Evolutionary conservation across 2,329 filamentous ascomycete species (phyloP).

Genomic region (Didymellaceae sp.): DNA sequence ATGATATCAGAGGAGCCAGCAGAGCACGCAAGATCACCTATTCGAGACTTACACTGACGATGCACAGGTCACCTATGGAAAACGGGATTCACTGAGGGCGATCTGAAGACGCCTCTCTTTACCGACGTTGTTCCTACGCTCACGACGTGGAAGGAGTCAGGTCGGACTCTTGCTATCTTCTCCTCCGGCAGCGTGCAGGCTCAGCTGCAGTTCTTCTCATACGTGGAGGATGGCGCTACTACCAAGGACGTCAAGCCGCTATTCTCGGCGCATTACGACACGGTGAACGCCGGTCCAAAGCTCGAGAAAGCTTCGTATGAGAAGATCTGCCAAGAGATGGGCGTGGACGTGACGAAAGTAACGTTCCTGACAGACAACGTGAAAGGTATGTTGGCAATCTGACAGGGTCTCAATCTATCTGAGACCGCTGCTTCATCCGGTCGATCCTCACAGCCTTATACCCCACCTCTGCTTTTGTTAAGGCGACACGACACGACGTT

Average conservation of each 20-base stretch:
- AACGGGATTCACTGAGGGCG: conserved; percentile 72
- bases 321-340: conserved; percentile 63
- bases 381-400: conserved; percentile 53
- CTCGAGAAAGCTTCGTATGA: conserved; percentile 70
- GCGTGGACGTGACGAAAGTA: conserved; percentile 54
- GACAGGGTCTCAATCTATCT: conserved; percentile 1
- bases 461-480: conserved; percentile 3
- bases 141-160: conserved; percentile 62
- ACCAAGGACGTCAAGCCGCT: conserved; percentile 52
- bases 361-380: conserved; percentile 85
- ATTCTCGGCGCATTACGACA: conserved; percentile 67
- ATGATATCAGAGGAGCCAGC: conserved; percentile 16
- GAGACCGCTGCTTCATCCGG: conserved; percentile 19
- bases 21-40: conserved; percentile 8
- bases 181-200: conserved; percentile 81
- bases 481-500: conserved; percentile 1
- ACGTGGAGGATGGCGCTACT: conserved; percentile 52
- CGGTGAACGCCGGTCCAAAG: conserved; percentile 79
- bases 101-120: conserved; percentile 76
- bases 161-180: conserved; percentile 73
- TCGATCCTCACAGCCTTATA: conserved; percentile 8
- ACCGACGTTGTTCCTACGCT: conserved; percentile 73
- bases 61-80: conserved; percentile 72
- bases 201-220: conserved; percentile 79
- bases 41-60: conserved; percentile 40